These are phyloP conservation scores for Cercospora berteroae DNA, from an alignment of 2,329 filamentous ascomycete genomes.

Conservation along the genomic window DNA sequence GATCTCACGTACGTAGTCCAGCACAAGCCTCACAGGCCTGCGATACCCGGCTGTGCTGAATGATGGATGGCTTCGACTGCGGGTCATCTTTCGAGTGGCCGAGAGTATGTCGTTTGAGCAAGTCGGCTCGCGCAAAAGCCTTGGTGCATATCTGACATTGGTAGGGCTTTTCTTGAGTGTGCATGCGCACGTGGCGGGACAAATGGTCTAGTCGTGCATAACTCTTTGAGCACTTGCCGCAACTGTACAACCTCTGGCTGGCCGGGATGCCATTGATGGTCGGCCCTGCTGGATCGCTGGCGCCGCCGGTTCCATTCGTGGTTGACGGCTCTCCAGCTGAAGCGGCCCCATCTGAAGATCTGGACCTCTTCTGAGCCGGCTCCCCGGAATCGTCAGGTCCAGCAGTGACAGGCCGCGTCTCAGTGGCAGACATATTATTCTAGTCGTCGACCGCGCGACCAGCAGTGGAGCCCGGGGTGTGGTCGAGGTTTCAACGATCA, in stretches of 20 bases:
- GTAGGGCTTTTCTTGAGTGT: conserved; percentile 47
- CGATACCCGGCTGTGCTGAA: conserved; percentile 43
- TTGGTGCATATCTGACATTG: conserved; percentile 48
- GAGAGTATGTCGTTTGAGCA: conserved; percentile 53
- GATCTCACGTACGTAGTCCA: conserved; percentile 37
- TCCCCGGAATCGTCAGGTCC: conserved; percentile 11
- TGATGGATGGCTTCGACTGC: conserved; percentile 32
- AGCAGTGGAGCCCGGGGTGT: conserved; percentile 16
- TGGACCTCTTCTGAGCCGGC: conserved; percentile 15
- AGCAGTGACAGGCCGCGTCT: conserved; percentile 2
- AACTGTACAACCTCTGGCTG: conserved; percentile 45
- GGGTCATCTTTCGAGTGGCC: conserved; percentile 42
- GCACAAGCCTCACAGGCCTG: conserved; percentile 56
- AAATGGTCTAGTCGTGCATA: conserved; percentile 56
- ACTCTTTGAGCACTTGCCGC: conserved; percentile 52
- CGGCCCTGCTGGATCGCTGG: conserved; percentile 3
- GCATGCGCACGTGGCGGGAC: conserved; percentile 52
- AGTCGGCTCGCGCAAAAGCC: conserved; percentile 49
- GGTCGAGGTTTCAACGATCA: conserved; percentile 12
- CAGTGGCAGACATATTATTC: conserved; percentile 2
- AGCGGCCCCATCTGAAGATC: conserved; percentile 7
- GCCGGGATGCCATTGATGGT: conserved; percentile 15
- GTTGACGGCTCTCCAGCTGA: conserved; percentile 13
- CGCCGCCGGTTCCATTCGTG: conserved; percentile 5
- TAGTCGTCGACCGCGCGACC: neutral